Conservation (phyloP, 768 basidiomycete species). For the Rhizopogon roseolus region DNA sequence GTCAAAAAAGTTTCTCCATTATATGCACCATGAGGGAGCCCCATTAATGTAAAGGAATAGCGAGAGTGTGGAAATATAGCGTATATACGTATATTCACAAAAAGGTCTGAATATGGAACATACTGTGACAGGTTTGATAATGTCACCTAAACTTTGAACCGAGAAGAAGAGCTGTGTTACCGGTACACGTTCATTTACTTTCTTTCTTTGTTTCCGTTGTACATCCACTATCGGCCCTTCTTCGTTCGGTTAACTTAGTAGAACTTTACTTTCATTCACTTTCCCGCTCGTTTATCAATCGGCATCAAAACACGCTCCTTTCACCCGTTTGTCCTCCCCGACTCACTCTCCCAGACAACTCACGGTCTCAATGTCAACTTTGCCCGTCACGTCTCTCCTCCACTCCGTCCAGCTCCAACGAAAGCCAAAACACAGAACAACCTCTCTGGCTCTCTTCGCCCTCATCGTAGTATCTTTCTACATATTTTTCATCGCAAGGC, state of each 20-base stretch:
- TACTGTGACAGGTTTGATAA: neutral
- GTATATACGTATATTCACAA: too few relatives aligned
- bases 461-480: constrained; percentile 50
- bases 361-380: constrained; percentile 15
- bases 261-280: constrained; percentile 3
- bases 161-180: neutral
- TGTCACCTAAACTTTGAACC: neutral
- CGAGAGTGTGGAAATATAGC: too few relatives aligned
- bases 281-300: constrained; percentile 3
- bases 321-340: neutral
- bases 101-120: too few relatives aligned
- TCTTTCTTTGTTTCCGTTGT: neutral
- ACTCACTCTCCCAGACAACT: constrained; percentile 8
- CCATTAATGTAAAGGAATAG: too few relatives aligned
- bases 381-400: constrained; percentile 25
- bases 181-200: neutral
- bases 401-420: constrained; percentile 33
- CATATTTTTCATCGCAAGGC: constrained; percentile 46
- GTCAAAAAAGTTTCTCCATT: too few relatives aligned
- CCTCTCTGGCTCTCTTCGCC: constrained; percentile 48
- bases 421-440: constrained; percentile 47
- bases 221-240: neutral
- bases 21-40: too few relatives aligned
- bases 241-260: neutral
- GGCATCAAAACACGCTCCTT: neutral